phyloP scores from a whole-genome alignment of 108 stramenopile species.

The Cafeteria roenbergensis region DNA sequence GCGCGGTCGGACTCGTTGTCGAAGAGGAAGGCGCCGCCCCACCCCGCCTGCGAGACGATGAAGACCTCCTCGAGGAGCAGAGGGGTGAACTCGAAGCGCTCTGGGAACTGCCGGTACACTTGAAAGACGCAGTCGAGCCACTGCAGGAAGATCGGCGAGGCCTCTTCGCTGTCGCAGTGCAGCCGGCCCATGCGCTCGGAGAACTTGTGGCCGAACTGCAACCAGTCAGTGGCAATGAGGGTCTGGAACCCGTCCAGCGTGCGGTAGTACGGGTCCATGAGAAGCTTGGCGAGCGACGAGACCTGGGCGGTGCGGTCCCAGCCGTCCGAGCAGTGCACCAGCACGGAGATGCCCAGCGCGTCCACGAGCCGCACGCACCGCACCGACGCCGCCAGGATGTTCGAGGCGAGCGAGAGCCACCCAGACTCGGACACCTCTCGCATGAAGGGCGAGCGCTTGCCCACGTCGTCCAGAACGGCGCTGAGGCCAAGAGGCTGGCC shows the following conservation, averaged over 20 bases:
- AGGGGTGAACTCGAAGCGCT: conserved; percentile 62
- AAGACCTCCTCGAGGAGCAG: too few species aligned
- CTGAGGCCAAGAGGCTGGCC: too few species aligned
- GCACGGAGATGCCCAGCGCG: conserved; percentile 66
- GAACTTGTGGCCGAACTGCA: conserved; percentile 91
- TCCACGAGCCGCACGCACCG: too few species aligned
- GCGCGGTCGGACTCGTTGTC: too few species aligned
- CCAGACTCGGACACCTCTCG: too few species aligned
- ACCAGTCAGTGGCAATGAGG: conserved; percentile 91
- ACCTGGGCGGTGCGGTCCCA: conserved; percentile 98
- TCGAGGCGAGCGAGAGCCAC: too few species aligned
- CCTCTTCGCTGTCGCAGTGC: conserved; percentile 56
- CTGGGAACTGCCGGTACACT: conserved; percentile 64
- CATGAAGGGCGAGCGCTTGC: too few species aligned
- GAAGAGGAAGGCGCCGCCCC: too few species aligned
- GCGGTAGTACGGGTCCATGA: conserved; percentile 90
- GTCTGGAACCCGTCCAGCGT: conserved; percentile 76
- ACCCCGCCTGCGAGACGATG: too few species aligned
- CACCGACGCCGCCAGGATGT: too few species aligned
- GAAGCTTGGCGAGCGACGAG: conserved; percentile 63
- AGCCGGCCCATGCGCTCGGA: conserved; percentile 55
- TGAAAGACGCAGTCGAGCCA: conserved; percentile 90
- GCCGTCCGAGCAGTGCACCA: conserved; percentile 93
- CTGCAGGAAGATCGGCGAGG: conserved; percentile 89
- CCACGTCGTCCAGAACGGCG: too few species aligned